phyloP scores from a whole-genome alignment of 2,329 filamentous ascomycete genomes.

The Moelleriella libera region DNA sequence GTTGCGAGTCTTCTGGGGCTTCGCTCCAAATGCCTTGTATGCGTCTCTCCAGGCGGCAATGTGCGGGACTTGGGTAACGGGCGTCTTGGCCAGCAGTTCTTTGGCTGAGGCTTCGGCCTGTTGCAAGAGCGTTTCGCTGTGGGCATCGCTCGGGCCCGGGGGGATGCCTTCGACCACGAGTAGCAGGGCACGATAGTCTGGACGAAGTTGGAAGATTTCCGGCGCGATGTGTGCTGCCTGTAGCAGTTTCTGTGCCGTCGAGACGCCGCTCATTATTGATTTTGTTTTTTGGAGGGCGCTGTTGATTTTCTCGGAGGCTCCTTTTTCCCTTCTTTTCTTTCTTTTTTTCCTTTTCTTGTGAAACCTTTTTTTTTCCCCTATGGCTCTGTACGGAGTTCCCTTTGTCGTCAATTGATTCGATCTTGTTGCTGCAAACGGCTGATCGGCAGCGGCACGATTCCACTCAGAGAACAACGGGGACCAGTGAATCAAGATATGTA shows the following conservation, averaged over 20 bases:
- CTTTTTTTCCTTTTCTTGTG: too few relatives aligned
- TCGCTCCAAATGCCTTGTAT: constrained; percentile 8
- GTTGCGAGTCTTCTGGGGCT: constrained; percentile 6
- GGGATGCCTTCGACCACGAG: constrained; percentile 8
- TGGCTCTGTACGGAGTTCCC: too few relatives aligned
- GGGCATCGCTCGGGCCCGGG: constrained; percentile 5
- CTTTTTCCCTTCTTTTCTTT: too few relatives aligned
- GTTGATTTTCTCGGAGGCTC: too few relatives aligned
- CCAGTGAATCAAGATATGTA: too few relatives aligned
- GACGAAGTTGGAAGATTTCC: constrained; percentile 7
- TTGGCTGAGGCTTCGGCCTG: constrained; percentile 6
- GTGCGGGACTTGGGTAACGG: constrained; percentile 7
- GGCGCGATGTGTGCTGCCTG: constrained; percentile 3
- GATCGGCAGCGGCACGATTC: too few relatives aligned
- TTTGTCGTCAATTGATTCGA: too few relatives aligned
- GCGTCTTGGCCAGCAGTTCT: neutral
- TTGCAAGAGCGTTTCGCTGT: constrained; percentile 6
- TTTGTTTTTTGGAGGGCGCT: too few relatives aligned
- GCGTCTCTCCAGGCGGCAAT: constrained; percentile 7
- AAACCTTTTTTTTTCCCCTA: too few relatives aligned
- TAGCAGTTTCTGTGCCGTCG: neutral
- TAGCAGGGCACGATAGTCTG: constrained; percentile 7
- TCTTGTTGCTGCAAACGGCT: too few relatives aligned
- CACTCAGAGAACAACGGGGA: too few relatives aligned
- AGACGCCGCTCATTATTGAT: neutral